phyloP scores from a whole-genome alignment of 768 basidiomycete species.

The Suillus discolor region DNA sequence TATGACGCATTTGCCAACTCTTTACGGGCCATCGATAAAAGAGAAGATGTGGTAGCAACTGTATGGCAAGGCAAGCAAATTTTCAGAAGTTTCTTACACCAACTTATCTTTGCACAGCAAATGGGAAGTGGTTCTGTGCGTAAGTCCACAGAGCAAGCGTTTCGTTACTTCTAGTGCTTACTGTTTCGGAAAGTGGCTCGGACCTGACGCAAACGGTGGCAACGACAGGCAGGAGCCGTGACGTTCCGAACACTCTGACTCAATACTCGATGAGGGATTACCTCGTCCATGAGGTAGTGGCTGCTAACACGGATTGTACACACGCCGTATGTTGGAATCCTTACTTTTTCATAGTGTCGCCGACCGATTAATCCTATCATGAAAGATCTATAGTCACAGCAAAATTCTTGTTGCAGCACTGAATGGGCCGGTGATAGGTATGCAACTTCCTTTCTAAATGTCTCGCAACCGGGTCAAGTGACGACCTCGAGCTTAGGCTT shows the following conservation, averaged over 20 bases:
- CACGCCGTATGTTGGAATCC: conserved; percentile 50
- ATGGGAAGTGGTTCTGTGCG: conserved; percentile 77
- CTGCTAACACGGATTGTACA: conserved; percentile 60
- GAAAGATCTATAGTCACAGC: conserved; percentile 65
- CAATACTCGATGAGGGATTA: conserved; percentile 40
- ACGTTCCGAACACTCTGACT: conserved; percentile 17
- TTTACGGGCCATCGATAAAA: conserved; percentile 57
- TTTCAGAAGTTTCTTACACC: background rate
- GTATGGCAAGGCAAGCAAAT: conserved; percentile 60
- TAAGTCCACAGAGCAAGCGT: conserved; percentile 35
- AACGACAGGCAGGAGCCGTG: conserved; percentile 3
- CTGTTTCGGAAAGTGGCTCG: conserved; percentile 49
- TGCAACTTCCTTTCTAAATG: conserved; percentile 13
- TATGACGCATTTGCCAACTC: conserved; percentile 64
- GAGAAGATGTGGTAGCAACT: conserved; percentile 64
- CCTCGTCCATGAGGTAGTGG: conserved; percentile 48
- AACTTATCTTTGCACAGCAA: conserved; percentile 40
- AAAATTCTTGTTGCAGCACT: conserved; percentile 73
- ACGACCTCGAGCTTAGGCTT: conserved; percentile 46
- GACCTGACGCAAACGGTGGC: conserved; percentile 43
- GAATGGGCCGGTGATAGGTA: conserved; percentile 79
- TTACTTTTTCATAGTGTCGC: background rate
- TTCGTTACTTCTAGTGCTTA: conserved; percentile 1
- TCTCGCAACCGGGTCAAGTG: background rate
- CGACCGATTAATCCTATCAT: background rate